Percentiles rank a stretch among this genome's conserved stretches.
phyloP scores from a whole-genome alignment of 345 rosid genomes.

The Salix viminalis region DNA sequence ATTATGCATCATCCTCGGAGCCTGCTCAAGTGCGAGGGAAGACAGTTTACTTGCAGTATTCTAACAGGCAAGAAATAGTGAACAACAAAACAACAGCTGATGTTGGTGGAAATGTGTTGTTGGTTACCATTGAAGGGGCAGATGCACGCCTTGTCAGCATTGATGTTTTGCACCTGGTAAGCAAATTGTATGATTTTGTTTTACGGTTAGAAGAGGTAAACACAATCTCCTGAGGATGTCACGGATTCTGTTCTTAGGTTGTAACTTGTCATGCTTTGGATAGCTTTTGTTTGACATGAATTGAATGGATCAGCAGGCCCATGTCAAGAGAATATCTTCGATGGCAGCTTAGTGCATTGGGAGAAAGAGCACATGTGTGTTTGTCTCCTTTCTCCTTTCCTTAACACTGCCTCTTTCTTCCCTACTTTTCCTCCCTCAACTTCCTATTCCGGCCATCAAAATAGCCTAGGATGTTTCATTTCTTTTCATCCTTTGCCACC shows the following conservation, averaged over 20 bases:
- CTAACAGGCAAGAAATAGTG: constrained; percentile 96
- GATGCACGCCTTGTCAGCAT: constrained; percentile 99
- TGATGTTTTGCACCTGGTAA: constrained; percentile 96
- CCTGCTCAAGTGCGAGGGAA: constrained; percentile 99
- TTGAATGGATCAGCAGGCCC: constrained; percentile 99
- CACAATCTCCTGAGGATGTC: constrained; percentile 29
- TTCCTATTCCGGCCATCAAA: constrained; percentile 53
- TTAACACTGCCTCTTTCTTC: constrained; percentile 83
- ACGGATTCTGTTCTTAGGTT: constrained; percentile 57
- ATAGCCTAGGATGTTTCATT: constrained; percentile 35
- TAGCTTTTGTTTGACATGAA: constrained; percentile 75
- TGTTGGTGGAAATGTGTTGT: constrained; percentile 92
- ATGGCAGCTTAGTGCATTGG: constrained; percentile 99
- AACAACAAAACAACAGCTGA: constrained; percentile 96
- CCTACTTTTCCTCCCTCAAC: constrained; percentile 74
- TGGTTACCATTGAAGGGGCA: constrained; percentile 87
- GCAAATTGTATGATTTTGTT: constrained; percentile 26
- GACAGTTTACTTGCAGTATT: constrained; percentile 96
- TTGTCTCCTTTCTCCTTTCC: constrained; percentile 99
- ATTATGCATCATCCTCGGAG: constrained; percentile 92
- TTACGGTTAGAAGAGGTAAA: constrained; percentile 37
- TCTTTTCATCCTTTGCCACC: constrained; percentile 21
- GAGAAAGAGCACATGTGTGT: constrained; percentile 98
- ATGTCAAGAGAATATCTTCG: constrained; percentile 96
- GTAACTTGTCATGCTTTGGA: constrained; percentile 60